Evolutionary conservation across 1,139 yeast species (phyloP).

Genomic region (Geotrichum klebahnii): DNA sequence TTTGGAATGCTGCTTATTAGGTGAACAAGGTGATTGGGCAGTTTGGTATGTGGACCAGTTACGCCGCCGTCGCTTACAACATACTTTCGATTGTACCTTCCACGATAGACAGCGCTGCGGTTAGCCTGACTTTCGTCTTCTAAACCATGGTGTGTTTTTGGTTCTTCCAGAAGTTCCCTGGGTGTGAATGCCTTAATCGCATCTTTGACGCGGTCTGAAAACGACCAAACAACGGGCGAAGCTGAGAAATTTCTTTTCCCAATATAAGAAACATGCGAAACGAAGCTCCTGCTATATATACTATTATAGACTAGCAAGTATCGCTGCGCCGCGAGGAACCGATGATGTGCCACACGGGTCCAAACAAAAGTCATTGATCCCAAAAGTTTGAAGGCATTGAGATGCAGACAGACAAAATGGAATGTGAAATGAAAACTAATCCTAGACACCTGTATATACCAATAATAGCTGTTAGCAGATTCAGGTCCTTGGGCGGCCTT

Average conservation of each 20-base stretch:
- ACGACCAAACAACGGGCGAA: not conserved
- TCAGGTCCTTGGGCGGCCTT: too few species aligned
- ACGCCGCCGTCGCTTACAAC: conserved; percentile 9
- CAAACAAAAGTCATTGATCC: conserved; percentile 11
- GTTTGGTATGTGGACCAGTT: conserved; percentile 8
- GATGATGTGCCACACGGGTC: conserved; percentile 9
- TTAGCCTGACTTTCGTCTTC: not conserved
- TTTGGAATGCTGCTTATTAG: conserved; percentile 4
- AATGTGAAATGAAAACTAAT: too few species aligned
- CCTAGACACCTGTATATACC: too few species aligned
- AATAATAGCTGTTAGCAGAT: too few species aligned
- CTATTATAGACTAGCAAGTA: not conserved
- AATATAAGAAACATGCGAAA: not conserved
- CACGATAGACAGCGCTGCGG: not conserved
- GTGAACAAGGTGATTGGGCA: conserved; percentile 11
- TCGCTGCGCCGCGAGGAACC: conserved; percentile 4
- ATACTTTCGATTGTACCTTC: conserved; percentile 6
- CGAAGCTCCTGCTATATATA: not conserved
- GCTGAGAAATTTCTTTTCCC: too few species aligned
- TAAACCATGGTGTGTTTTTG: not conserved
- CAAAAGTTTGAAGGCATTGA: conserved; percentile 12
- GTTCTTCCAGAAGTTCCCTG: conserved; percentile 9
- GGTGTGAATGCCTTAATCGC: conserved; percentile 18
- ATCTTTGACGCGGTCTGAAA: conserved; percentile 16
- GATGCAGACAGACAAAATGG: not conserved